Evolutionary conservation across 495 filamentous ascomycete species (phyloP).

Genomic region (Aspergillus funiculosus): DNA sequence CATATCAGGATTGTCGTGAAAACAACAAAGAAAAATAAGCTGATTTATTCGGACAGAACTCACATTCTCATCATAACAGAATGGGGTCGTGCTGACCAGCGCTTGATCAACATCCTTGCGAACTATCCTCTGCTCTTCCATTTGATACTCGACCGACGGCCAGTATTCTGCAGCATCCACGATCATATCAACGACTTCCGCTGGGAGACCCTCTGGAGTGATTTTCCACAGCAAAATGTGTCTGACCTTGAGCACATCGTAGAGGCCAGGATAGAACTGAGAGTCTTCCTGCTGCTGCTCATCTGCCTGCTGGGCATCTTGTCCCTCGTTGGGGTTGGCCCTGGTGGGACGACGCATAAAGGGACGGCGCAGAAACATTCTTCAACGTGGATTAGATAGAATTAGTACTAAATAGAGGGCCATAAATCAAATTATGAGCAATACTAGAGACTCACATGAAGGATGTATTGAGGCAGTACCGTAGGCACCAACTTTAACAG

Average conservation of each 20-base stretch:
- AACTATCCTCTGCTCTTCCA: constrained; percentile 26
- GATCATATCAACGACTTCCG: constrained; percentile 62
- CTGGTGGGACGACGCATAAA: constrained; percentile 22
- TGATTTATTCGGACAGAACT: not conserved
- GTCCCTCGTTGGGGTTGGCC: not conserved
- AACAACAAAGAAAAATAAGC: not conserved
- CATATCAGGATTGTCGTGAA: constrained; percentile 1
- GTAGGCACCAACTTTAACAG: too few species aligned
- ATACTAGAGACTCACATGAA: too few species aligned
- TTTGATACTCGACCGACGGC: constrained; percentile 39
- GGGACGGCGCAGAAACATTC: constrained; percentile 16
- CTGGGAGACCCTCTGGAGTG: constrained; percentile 40
- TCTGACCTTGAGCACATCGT: constrained; percentile 35
- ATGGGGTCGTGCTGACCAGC: constrained; percentile 34
- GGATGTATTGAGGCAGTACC: too few species aligned
- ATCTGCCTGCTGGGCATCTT: not conserved
- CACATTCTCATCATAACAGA: constrained; percentile 37
- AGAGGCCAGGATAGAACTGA: constrained; percentile 25
- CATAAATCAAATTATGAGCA: too few species aligned
- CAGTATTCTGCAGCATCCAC: constrained; percentile 69
- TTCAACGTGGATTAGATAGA: too few species aligned
- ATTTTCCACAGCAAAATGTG: constrained; percentile 37
- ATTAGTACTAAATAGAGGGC: too few species aligned
- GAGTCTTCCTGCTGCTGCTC: not conserved
- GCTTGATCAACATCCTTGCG: constrained; percentile 36